Evolutionary conservation across 2,329 filamentous ascomycete genomes (phyloP).

Genomic region (Nothomitra cinnamomea): DNA sequence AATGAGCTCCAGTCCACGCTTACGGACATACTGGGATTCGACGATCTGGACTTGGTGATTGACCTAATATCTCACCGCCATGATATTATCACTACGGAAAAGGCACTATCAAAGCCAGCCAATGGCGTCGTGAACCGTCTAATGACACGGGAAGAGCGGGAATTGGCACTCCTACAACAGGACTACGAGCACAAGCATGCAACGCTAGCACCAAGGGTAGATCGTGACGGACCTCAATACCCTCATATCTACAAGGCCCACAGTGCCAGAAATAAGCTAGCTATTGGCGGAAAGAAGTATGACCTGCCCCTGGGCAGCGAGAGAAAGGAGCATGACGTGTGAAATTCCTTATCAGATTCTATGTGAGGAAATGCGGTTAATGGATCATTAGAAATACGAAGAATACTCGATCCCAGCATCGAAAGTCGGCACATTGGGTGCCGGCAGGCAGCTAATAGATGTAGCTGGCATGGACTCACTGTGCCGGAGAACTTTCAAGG

Average conservation of each 20-base stretch:
- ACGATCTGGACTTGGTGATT: constrained; percentile 83
- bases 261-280: constrained; percentile 72
- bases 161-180: constrained; percentile 56
- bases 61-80: constrained; percentile 67
- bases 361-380: background rate
- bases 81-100: constrained; percentile 39
- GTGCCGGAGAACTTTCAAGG: constrained; percentile 80
- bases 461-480: constrained; percentile 77
- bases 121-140: constrained; percentile 38
- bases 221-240: constrained; percentile 57
- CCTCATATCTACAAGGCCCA: constrained; percentile 85
- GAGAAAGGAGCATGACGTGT: constrained; percentile 41
- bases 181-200: constrained; percentile 75
- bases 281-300: constrained; percentile 64
- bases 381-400: constrained; percentile 53
- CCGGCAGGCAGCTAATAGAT: constrained; percentile 56
- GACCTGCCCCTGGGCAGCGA: constrained; percentile 61
- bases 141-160: constrained; percentile 58
- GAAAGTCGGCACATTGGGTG: constrained; percentile 55
- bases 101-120: constrained; percentile 22
- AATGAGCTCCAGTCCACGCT: constrained; percentile 84
- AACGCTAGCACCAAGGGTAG: constrained; percentile 49
- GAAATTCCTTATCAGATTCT: background rate
- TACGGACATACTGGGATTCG: constrained; percentile 80
- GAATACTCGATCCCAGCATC: constrained; percentile 77